A percentile compares a stretch with the other conserved stretches of the same genome.
Conservation (phyloP, 169 alveolate genomes). For the Eimeria maxima region DNA sequence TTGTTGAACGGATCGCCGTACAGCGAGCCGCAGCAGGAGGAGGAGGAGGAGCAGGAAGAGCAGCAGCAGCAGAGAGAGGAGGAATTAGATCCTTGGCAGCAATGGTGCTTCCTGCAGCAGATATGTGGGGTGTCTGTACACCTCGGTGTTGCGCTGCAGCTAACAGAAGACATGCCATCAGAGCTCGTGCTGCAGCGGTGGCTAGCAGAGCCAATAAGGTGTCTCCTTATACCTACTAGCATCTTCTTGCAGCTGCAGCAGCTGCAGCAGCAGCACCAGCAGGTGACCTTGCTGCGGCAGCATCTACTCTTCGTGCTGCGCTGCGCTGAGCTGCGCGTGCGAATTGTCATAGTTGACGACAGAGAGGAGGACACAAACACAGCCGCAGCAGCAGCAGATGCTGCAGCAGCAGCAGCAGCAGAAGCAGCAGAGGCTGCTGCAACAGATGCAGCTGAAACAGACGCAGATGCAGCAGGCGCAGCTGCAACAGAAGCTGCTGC, state of each 20-base stretch:
- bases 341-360: slow-evolving; percentile 16
- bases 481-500: not conserved
- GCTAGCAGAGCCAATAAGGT: slow-evolving; percentile 82
- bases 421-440: not conserved
- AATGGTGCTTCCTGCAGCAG: not conserved
- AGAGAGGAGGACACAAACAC: slow-evolving; percentile 26
- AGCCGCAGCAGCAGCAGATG: slow-evolving; percentile 33
- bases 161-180: slow-evolving; percentile 72
- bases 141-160: slow-evolving; percentile 62
- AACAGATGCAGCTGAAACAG: not conserved
- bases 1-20: not conserved
- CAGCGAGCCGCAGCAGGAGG: not conserved
- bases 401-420: slow-evolving; percentile 20
- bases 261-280: slow-evolving; percentile 23
- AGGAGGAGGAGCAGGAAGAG: not conserved
- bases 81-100: not conserved
- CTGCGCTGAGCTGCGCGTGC: slow-evolving; percentile 71
- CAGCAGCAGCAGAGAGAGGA: slow-evolving; percentile 35
- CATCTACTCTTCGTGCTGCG: not conserved
- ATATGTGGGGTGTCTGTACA: slow-evolving; percentile 17
- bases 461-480: not conserved
- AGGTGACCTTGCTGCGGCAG: not conserved
- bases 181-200: slow-evolving; percentile 78
- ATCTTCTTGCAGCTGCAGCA: slow-evolving; percentile 68
- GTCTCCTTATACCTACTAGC: slow-evolving; percentile 66